Percentiles rank a stretch among this genome's conserved stretches.
Evolutionary conservation across 1,284 basidiomycete species (phyloP).

Genomic region (Wolfiporia cocos): DNA sequence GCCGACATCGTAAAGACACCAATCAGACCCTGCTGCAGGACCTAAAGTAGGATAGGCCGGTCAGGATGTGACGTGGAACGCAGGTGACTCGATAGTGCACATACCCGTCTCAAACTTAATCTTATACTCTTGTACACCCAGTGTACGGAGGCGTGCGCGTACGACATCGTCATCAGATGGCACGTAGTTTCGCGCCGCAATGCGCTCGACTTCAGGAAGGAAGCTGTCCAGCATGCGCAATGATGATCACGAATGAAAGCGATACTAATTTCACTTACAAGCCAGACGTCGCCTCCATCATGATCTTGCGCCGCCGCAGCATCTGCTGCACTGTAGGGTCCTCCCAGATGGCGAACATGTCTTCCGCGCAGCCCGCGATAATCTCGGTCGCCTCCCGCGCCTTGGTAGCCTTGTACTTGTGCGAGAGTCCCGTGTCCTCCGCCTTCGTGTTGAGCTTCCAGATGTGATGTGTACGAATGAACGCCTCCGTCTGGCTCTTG

Average conservation of each 20-base stretch:
- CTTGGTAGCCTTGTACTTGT: conserved; percentile 33
- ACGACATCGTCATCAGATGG: conserved; percentile 66
- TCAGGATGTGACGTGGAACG: no score
- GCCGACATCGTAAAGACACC: conserved; percentile 64
- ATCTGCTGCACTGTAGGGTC: conserved; percentile 47
- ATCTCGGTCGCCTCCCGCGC: conserved; percentile 42
- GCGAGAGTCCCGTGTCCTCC: conserved; percentile 42
- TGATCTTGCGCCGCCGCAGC: conserved; percentile 39
- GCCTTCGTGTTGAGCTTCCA: conserved; percentile 41
- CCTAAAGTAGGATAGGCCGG: no score
- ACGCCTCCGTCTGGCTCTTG: conserved; percentile 41
- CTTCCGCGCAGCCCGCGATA: conserved; percentile 49
- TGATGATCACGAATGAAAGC: neutral
- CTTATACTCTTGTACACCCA: conserved; percentile 70
- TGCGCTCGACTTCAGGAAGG: conserved; percentile 55
- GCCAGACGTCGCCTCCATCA: conserved; percentile 52
- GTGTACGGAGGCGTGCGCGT: conserved; percentile 56
- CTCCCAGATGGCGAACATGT: conserved; percentile 57
- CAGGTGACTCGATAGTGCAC: no score
- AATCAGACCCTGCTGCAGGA: conserved; percentile 30
- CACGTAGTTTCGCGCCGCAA: conserved; percentile 45
- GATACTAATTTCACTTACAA: conserved; percentile 42
- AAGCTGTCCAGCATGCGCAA: conserved; percentile 37
- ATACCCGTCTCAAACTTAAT: conserved; percentile 62
- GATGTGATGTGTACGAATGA: conserved; percentile 50